Evolutionary conservation across 768 basidiomycete species (phyloP).

Genomic region (Termitomyces sp.): DNA sequence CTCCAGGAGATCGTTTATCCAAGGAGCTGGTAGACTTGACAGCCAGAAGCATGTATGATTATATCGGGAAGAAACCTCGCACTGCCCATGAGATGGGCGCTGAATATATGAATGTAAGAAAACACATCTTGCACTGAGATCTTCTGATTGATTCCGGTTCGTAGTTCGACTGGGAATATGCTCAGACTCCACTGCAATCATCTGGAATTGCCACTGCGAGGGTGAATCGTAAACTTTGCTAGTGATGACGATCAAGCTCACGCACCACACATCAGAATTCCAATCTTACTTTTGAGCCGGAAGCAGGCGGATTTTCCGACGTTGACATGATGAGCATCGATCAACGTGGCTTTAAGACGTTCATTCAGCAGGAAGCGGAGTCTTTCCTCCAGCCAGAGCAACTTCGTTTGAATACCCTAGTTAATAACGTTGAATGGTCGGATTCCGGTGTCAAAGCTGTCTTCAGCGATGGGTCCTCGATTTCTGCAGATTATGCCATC

Average conservation of each 20-base stretch:
- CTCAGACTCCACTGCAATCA: conserved; percentile 37
- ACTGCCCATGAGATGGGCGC: conserved; percentile 45
- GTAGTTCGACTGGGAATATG: conserved; percentile 36
- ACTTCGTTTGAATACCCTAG: conserved; percentile 46
- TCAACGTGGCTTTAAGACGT: conserved; percentile 17
- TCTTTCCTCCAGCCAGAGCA: conserved; percentile 51
- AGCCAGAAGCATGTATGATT: conserved; percentile 49
- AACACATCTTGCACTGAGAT: neutral
- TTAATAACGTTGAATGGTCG: conserved; percentile 44
- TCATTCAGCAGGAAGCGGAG: conserved; percentile 54
- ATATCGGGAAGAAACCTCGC: conserved; percentile 43
- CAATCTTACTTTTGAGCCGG: conserved; percentile 53
- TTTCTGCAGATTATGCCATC: conserved; percentile 58
- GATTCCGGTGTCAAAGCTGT: conserved; percentile 32
- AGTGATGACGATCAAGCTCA: neutral
- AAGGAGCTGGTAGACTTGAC: conserved; percentile 49
- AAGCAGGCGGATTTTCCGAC: conserved; percentile 49
- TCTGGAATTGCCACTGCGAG: conserved; percentile 51
- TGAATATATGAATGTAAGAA: conserved; percentile 51
- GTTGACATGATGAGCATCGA: conserved; percentile 54
- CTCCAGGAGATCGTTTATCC: conserved; percentile 42
- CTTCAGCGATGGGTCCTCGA: conserved; percentile 26
- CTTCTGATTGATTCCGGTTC: neutral
- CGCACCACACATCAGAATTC: conserved; percentile 38
- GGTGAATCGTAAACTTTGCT: neutral